A percentile compares a stretch with the other conserved stretches of the same genome.
Evolutionary conservation across 1,284 basidiomycete species (phyloP).

Genomic region (Cerioporus squamosus): DNA sequence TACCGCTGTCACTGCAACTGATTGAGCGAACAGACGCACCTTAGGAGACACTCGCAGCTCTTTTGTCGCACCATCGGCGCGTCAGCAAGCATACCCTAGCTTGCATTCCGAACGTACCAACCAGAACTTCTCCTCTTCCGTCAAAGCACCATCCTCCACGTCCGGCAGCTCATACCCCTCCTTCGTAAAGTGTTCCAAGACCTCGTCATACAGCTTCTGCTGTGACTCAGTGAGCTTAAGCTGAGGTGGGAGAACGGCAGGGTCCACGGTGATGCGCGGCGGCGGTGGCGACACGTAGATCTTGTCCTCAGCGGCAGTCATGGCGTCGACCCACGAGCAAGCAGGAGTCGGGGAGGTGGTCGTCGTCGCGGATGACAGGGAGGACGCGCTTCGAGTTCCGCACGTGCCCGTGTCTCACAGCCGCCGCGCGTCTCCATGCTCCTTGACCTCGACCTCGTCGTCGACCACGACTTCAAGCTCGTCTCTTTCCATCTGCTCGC

Average conservation of each 20-base stretch:
- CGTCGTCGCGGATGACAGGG: background rate
- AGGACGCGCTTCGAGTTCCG: background rate
- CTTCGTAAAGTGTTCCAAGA: conserved; percentile 62
- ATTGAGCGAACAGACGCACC: conserved; percentile 41
- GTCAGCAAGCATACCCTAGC: background rate
- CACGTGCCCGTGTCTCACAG: background rate
- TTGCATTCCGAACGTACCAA: conserved; percentile 46
- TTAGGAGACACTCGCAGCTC: conserved; percentile 72
- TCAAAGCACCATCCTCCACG: conserved; percentile 52
- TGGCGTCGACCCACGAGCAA: background rate
- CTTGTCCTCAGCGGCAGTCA: conserved; percentile 2
- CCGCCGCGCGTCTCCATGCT: background rate
- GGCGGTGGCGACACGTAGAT: conserved; percentile 25
- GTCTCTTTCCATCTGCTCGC: background rate
- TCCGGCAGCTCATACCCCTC: conserved; percentile 57
- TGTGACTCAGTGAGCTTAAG: conserved; percentile 49
- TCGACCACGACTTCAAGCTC: background rate
- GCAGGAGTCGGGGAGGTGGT: background rate
- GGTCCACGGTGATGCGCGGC: conserved; percentile 21
- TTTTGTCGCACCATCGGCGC: conserved; percentile 15
- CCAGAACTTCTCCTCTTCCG: conserved; percentile 77
- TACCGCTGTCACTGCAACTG: background rate
- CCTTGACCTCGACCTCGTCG: conserved; percentile 7
- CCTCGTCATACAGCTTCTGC: conserved; percentile 53
- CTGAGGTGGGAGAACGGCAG: conserved; percentile 15